Conservation (phyloP, 176 grass and related monocot species). For the Ampelocalamus luodianensis region DNA sequence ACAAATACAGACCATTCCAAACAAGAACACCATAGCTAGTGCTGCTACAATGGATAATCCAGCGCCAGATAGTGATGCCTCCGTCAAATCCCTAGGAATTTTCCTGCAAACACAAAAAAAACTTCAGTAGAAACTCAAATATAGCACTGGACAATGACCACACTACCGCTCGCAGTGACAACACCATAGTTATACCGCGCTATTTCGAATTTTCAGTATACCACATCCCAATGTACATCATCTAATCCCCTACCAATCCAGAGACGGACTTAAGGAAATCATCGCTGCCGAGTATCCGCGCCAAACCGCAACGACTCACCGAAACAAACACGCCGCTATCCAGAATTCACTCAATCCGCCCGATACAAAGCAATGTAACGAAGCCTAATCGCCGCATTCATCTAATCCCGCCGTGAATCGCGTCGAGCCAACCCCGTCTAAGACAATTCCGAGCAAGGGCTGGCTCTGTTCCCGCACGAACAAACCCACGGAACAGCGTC, state of each 20-base stretch:
- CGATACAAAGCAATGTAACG: not conserved
- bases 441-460: not conserved
- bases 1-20: conserved; percentile 82
- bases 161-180: not conserved
- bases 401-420: not conserved
- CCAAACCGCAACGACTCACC: not conserved
- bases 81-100: conserved; percentile 97
- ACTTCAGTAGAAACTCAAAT: conserved; percentile 12
- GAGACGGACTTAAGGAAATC: not conserved
- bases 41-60: conserved; percentile 89
- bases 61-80: conserved; percentile 90
- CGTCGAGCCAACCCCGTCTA: not conserved
- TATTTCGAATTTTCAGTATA: not conserved
- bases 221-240: not conserved
- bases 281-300: not conserved
- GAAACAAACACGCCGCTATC: not conserved
- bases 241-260: not conserved
- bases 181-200: not conserved
- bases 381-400: not conserved
- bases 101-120: conserved; percentile 64
- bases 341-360: not conserved
- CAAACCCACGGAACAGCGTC: not conserved
- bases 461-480: not conserved
- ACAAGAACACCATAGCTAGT: conserved; percentile 82
- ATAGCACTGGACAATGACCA: not conserved